Conservation (phyloP, 2,329 filamentous ascomycete genomes). For the Cytospora piceicola region DNA sequence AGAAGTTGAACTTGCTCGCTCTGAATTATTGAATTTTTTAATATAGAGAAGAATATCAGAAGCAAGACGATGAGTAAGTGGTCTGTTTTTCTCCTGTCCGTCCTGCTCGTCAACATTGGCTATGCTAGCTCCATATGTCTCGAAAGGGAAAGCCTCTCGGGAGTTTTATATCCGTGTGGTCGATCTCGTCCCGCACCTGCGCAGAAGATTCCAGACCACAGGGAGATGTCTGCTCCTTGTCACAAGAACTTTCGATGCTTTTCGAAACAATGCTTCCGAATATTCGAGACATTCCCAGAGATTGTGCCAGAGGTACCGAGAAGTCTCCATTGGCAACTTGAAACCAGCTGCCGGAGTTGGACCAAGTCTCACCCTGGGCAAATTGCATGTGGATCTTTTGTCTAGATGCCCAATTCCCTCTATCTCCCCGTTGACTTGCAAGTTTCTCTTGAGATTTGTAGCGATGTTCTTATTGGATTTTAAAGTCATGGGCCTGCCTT, state of each 20-base stretch:
- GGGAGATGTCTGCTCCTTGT: neutral
- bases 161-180: neutral
- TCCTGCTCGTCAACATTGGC: neutral
- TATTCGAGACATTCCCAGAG: neutral
- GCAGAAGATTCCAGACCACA: neutral
- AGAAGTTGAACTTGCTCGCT: neutral
- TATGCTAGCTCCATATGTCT: neutral
- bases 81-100: no score
- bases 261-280: neutral
- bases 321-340: neutral
- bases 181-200: neutral
- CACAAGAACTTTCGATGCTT: neutral
- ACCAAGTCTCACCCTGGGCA: no score
- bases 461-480: neutral
- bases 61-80: neutral
- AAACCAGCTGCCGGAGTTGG: neutral
- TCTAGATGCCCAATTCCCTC: no score
- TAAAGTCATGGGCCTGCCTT: slow-evolving; percentile 5
- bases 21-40: neutral
- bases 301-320: neutral
- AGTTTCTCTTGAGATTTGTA: no score
- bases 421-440: no score
- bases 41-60: neutral
- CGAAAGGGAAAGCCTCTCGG: neutral
- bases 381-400: no score